phyloP scores from a whole-genome alignment of 768 basidiomycete species.

The Tylopilus vinaceipallidus region DNA sequence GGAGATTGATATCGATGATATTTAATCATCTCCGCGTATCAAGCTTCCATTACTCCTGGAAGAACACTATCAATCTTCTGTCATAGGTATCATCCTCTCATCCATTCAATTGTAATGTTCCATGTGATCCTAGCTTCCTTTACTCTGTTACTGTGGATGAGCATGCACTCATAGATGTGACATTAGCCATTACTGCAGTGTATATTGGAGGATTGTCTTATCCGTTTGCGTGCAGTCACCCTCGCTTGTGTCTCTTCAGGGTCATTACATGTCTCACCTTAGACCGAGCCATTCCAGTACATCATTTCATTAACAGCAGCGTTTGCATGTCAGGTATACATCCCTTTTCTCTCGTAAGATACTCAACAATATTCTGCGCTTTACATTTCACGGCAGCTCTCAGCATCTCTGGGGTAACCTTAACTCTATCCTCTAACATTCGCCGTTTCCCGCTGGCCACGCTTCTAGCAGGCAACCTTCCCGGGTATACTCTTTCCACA shows the following conservation, averaged over 20 bases:
- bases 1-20: conserved; percentile 88
- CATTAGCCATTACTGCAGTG: conserved; percentile 17
- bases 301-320: conserved; percentile 39
- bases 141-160: conserved; percentile 13
- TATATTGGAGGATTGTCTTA: conserved; percentile 15
- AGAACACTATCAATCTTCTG: neutral
- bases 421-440: conserved; percentile 58
- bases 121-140: conserved; percentile 4
- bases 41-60: conserved; percentile 11
- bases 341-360: conserved; percentile 66
- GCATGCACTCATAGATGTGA: conserved; percentile 26
- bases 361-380: conserved; percentile 70
- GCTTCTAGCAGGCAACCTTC: conserved; percentile 22
- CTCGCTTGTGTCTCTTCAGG: neutral
- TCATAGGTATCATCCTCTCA: conserved; percentile 15
- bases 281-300: neutral
- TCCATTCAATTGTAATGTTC: conserved; percentile 5
- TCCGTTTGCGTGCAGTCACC: conserved; percentile 4
- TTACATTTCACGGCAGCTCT: conserved; percentile 60
- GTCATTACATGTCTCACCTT: neutral
- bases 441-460: conserved; percentile 42
- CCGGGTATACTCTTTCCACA: conserved; percentile 53
- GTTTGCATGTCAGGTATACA: conserved; percentile 75
- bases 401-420: conserved; percentile 56
- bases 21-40: conserved; percentile 43